Percentiles rank a stretch among this genome's conserved stretches.
Evolutionary conservation across 441 rosid species (phyloP).

Genomic region (Populus hybrid): DNA sequence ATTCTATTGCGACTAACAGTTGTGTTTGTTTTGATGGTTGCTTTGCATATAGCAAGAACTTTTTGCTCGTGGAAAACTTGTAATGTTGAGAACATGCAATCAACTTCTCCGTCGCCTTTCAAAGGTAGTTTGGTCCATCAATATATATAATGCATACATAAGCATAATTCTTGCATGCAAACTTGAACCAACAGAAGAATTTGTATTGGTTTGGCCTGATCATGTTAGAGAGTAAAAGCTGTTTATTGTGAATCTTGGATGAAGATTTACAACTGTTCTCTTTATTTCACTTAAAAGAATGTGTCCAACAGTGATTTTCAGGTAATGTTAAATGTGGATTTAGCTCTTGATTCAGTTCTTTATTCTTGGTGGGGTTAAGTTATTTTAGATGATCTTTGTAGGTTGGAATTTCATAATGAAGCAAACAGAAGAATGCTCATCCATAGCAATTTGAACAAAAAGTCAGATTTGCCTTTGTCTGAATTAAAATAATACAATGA

Average conservation of each 20-base stretch:
- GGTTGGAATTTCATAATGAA: background rate
- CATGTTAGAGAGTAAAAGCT: background rate
- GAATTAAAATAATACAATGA: background rate
- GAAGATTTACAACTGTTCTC: background rate
- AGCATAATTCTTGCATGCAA: background rate
- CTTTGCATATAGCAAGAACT: conserved; percentile 76
- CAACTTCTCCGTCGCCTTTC: conserved; percentile 99
- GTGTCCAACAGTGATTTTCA: background rate
- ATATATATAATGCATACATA: background rate
- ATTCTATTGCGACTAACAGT: background rate
- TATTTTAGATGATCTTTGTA: background rate
- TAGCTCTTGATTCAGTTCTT: background rate
- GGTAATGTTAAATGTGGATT: background rate
- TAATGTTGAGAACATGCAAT: conserved; percentile 98
- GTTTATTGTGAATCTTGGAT: background rate
- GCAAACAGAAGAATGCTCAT: background rate
- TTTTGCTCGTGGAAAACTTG: conserved; percentile 98
- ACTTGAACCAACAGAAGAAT: background rate
- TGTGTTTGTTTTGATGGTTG: conserved; percentile 6
- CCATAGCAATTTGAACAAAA: background rate
- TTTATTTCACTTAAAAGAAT: background rate
- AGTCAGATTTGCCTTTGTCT: background rate
- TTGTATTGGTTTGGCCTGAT: conserved; percentile 1
- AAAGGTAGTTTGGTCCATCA: conserved; percentile 46
- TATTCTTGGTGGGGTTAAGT: background rate